Conservation (phyloP, 164 flowering plant species). For the Liriodendron chinense region DNA sequence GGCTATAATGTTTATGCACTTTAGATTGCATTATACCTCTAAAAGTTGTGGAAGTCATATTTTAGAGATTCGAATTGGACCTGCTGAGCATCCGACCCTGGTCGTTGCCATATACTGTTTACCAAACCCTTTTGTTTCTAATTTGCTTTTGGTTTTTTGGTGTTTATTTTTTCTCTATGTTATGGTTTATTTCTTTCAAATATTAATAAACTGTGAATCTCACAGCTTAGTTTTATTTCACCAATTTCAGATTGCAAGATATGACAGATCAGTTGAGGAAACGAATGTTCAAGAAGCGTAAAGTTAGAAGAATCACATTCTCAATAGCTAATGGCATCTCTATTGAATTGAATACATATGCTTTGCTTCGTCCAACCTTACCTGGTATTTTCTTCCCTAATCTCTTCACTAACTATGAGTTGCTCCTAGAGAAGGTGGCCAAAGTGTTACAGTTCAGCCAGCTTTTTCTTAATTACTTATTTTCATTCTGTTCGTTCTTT, state of each 20-base stretch:
- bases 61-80: too few species aligned
- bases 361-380: slow-evolving; percentile 82
- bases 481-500: slow-evolving; percentile 3
- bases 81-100: too few species aligned
- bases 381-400: slow-evolving; percentile 47
- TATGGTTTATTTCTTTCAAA: not conserved
- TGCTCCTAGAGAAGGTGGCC: not conserved
- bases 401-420: not conserved
- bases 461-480: not conserved
- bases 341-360: slow-evolving; percentile 84
- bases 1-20: too few species aligned
- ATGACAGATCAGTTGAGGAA: slow-evolving; percentile 81
- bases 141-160: not conserved
- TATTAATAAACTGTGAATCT: not conserved
- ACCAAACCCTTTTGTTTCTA: not conserved
- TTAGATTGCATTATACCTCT: too few species aligned
- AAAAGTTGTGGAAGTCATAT: too few species aligned
- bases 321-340: slow-evolving; percentile 61
- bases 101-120: too few species aligned
- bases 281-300: slow-evolving; percentile 80
- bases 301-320: slow-evolving; percentile 62
- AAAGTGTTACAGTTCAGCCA: not conserved
- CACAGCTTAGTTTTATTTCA: slow-evolving; percentile 1
- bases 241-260: slow-evolving; percentile 61
- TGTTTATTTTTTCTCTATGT: not conserved